Base-by-base conservation (phyloP, 805 yeast genomes). In the Candida palmyrensis region DNA sequence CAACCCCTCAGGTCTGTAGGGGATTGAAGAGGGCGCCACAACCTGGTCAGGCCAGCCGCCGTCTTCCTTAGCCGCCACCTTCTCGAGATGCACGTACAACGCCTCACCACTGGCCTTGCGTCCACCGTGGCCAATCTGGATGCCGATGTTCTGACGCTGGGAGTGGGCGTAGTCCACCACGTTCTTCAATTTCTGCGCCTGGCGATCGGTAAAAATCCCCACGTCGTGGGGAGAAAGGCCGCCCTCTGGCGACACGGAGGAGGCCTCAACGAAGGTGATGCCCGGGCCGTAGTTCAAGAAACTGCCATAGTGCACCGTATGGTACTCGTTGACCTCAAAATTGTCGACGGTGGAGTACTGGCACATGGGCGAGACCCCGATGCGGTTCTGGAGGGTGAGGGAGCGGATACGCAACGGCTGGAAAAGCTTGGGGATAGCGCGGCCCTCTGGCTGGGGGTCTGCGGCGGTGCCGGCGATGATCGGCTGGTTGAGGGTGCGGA, bases 301-400 rank as follows among this genome's bases (percentile, higher is more conserved):
- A 0, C 66, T 47, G 4, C 75, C 75, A 41, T 75, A 70, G 42
- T 75, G 78, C 6, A 62, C 57, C 13, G 60, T 39, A 41, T 75
- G 79, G 54, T 62, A 75, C 13, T 57, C 66, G 0, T 71, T 74
- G 0, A 66, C 59, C 11, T 51, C 47, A 2, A 68, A 67, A 29
- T 71, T 53, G 16, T 42, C 41, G 2, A 48, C 42, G 3, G 71
- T 64, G 4, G 77, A 64, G 48, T 74, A 74, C 30, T 59, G 68
- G 46, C 78, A 70, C 77, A 74, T 71, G 29, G 79, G 79, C 1
- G 79, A 64, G 15, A 75, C 73, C 30, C 77, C 77, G 19, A 75
- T 48, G 39, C 82, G 57, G 48, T 77, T 77, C 11, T 59, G 65
- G 14, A 77, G 48, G 2, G 53, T 48, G 32, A 66, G 27, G 11